Conservation (phyloP, 140 eudicot genomes). For the Cichorium intybus region DNA sequence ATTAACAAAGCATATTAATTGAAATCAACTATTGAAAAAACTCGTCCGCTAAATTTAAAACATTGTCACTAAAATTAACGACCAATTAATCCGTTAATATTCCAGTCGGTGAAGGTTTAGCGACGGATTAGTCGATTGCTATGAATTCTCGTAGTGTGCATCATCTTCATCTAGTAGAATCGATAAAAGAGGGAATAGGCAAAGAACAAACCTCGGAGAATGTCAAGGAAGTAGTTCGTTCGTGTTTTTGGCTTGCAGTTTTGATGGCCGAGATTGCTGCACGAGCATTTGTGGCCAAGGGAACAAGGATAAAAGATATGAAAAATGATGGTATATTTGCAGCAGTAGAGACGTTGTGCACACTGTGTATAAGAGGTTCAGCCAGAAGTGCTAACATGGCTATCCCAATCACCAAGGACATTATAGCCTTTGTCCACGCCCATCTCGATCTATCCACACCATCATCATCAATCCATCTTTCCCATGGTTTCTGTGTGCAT, state of each 20-base stretch:
- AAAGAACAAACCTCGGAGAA: conserved; percentile 61
- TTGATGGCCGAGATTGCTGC: conserved; percentile 50
- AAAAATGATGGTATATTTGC: conserved; percentile 49
- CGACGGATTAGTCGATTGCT: too few species aligned
- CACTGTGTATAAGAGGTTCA: conserved; percentile 67
- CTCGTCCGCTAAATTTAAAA: too few species aligned
- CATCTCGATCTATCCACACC: conserved; percentile 40
- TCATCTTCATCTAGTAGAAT: not conserved
- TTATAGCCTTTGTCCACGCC: conserved; percentile 60
- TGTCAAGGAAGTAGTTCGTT: conserved; percentile 55
- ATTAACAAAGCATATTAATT: not conserved
- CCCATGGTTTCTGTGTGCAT: conserved; percentile 52
- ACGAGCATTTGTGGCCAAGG: conserved; percentile 67
- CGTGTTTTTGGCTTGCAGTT: conserved; percentile 44
- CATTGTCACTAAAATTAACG: not conserved
- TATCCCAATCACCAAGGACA: conserved; percentile 49
- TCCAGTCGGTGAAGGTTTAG: too few species aligned
- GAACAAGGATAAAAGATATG: conserved; percentile 58
- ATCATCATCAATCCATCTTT: conserved; percentile 35
- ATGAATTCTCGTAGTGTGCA: not conserved
- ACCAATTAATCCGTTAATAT: too few species aligned
- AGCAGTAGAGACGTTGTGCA: conserved; percentile 47
- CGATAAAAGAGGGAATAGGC: not conserved
- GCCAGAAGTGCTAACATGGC: conserved; percentile 63
- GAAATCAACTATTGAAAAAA: not conserved